Evolutionary conservation across 805 yeast genomes (phyloP).

Genomic region (Ogataea neopini): DNA sequence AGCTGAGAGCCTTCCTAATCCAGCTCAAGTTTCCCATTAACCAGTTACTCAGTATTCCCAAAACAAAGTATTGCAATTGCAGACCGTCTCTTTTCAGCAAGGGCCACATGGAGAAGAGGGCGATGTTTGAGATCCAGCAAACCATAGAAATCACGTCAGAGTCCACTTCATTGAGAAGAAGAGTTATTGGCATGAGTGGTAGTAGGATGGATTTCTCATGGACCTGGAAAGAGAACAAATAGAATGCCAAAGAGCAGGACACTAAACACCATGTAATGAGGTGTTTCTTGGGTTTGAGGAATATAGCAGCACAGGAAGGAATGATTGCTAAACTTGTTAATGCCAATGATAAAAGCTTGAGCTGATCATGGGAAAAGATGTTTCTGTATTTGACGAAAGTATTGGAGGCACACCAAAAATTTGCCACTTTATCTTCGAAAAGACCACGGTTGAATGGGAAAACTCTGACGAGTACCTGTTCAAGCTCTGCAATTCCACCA

Average conservation of each 20-base stretch:
- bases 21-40: conserved; percentile 64
- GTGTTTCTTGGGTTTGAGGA: conserved; percentile 51
- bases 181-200: conserved; percentile 82
- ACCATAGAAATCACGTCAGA: conserved; percentile 67
- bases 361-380: conserved; percentile 52
- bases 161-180: conserved; percentile 58
- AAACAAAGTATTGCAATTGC: conserved; percentile 65
- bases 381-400: conserved; percentile 68
- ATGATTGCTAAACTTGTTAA: conserved; percentile 53
- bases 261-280: conserved; percentile 73
- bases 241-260: conserved; percentile 85
- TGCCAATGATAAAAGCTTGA: conserved; percentile 58
- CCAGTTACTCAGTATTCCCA: conserved; percentile 73
- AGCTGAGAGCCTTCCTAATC: conserved; percentile 42
- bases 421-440: conserved; percentile 96
- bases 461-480: conserved; percentile 64
- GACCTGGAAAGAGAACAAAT: conserved; percentile 89
- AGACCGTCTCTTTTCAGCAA: conserved; percentile 75
- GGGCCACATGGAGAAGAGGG: conserved; percentile 87
- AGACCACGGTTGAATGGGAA: conserved; percentile 93
- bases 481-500: conserved; percentile 48
- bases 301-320: conserved; percentile 55
- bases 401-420: conserved; percentile 96
- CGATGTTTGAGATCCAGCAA: conserved; percentile 84
- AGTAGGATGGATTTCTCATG: conserved; percentile 91